These are phyloP conservation scores for Xenoacremonium recifei DNA, from an alignment of 2,329 filamentous ascomycete genomes.

Conservation along the genomic window DNA sequence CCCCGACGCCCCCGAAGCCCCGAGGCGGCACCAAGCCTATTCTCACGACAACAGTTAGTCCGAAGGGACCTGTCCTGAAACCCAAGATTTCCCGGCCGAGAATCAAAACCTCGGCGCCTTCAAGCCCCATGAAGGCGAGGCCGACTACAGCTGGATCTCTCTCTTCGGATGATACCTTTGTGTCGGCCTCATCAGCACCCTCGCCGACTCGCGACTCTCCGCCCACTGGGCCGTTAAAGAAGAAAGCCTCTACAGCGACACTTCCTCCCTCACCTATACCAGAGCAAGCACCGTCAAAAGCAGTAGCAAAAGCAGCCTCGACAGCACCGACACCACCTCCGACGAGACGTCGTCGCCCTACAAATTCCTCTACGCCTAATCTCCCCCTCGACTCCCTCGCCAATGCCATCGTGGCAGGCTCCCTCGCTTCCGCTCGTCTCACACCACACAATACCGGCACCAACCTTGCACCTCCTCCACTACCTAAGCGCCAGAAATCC, in stretches of 20 bases:
- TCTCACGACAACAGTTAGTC: constrained; percentile 6
- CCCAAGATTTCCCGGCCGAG: constrained; percentile 13
- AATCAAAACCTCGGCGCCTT: too few species aligned
- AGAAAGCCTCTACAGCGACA: constrained; percentile 19
- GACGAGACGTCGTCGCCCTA: constrained; percentile 22
- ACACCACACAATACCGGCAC: constrained; percentile 40
- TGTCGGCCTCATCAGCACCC: constrained; percentile 37
- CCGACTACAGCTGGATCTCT: constrained; percentile 27
- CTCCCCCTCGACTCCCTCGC: constrained; percentile 65
- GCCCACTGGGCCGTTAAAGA: constrained; percentile 14
- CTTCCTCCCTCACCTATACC: constrained; percentile 37
- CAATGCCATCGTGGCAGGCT: constrained; percentile 73
- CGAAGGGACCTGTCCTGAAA: constrained; percentile 6
- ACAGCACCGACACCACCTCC: not conserved
- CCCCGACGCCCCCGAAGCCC: constrained; percentile 38
- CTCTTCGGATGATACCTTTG: constrained; percentile 48
- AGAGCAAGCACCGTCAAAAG: constrained; percentile 18
- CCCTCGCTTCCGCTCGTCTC: constrained; percentile 63
- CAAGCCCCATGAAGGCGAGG: too few species aligned
- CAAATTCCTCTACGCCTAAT: constrained; percentile 30
- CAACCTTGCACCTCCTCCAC: constrained; percentile 32
- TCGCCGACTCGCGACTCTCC: constrained; percentile 29
- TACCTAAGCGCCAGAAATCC: constrained; percentile 43
- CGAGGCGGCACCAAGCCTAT: constrained; percentile 24
- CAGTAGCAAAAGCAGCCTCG: not conserved